Base-by-base conservation (phyloP, 768 basidiomycete genomes). In the Polyporus arcularius region DNA sequence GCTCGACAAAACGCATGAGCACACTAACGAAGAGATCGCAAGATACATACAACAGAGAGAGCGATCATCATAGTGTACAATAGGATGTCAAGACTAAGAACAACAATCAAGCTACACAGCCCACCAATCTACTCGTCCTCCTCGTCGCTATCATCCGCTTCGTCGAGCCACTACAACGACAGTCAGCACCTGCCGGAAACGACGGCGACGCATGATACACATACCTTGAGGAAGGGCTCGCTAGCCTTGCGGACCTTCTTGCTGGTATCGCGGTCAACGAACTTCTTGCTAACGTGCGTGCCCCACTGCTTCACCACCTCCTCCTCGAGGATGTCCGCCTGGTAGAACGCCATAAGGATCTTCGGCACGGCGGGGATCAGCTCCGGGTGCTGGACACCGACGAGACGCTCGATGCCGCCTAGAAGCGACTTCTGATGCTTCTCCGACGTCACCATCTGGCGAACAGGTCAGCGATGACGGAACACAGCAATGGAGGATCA, bases 171-270 rank as follows among this genome's bases (percentile, higher is more conserved):
- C 86, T 90, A 64, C 0, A 66, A 40, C 16, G 16, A 15, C n/a
- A 15, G 53, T 61, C 48, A 67, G 55, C 18, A 53, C 30, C 14
- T 52, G 40, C 12, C 26, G 55, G 12, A 3, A 0, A 41, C 18
- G 11, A 26, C 21, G 38, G 41, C 30, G 57, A 21, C 31, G 31
- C 9, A 4, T 28, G 40, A 16, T 26, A 26, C 21, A 68, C 80
- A 50, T 64, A 91, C 91, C 82, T 95, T 94, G 71, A 98, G 78
- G 81, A 98, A 98, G 0, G 96, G 94, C 73, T 93, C 94, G 65
- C 91, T 90, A 12, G 94, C 94, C 80, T 96, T 96, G 68, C 96
- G 82, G 53, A 99, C 95, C 76, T 87, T 95, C 85, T 98, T 98
- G 74, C 90, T 92, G 48, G 85, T 89, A 30, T 98, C 95, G 76